A percentile compares a stretch with the other conserved stretches of the same genome.
phyloP scores from a whole-genome alignment of 306 rosid species.

The Vachellia collinsii region DNA sequence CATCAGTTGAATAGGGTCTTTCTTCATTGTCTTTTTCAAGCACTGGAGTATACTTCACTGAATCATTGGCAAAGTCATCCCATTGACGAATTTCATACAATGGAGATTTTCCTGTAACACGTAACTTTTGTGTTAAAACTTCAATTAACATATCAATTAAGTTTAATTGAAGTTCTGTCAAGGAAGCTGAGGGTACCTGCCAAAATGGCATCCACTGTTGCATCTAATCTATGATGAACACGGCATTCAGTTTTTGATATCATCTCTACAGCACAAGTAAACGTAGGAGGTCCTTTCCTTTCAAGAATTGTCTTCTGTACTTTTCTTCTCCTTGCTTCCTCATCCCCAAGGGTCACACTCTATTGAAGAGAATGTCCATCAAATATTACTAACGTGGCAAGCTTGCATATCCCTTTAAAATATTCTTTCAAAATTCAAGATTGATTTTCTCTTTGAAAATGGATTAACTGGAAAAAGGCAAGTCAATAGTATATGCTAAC shows the following conservation, averaged over 20 bases:
- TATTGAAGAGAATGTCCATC: slow-evolving; percentile 48
- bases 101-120: slow-evolving; percentile 73
- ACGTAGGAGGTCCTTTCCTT: slow-evolving; percentile 92
- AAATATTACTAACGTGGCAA: slow-evolving; percentile 44
- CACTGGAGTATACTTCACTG: slow-evolving; percentile 51
- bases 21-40: slow-evolving; percentile 46
- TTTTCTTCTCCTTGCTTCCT: slow-evolving; percentile 95
- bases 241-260: slow-evolving; percentile 91
- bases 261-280: slow-evolving; percentile 97
- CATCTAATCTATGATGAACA: slow-evolving; percentile 94
- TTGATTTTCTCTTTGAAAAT: slow-evolving; percentile 42
- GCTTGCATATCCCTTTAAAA: slow-evolving; percentile 13
- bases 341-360: slow-evolving; percentile 99
- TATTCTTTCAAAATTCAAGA: background rate
- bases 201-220: slow-evolving; percentile 93
- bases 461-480: background rate
- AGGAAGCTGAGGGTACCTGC: slow-evolving; percentile 62
- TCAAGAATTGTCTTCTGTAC: slow-evolving; percentile 99
- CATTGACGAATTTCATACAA: slow-evolving; percentile 77
- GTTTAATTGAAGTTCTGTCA: slow-evolving; percentile 19
- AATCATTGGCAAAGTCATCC: slow-evolving; percentile 58
- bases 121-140: slow-evolving; percentile 28
- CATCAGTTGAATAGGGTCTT: slow-evolving; percentile 42
- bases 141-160: slow-evolving; percentile 20
- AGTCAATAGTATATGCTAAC: background rate